Evolutionary conservation across 2,329 filamentous ascomycete species (phyloP), one percentile per base, ranked within the genome.

Genomic region (Neopestalotiopsis clavispora): DNA sequence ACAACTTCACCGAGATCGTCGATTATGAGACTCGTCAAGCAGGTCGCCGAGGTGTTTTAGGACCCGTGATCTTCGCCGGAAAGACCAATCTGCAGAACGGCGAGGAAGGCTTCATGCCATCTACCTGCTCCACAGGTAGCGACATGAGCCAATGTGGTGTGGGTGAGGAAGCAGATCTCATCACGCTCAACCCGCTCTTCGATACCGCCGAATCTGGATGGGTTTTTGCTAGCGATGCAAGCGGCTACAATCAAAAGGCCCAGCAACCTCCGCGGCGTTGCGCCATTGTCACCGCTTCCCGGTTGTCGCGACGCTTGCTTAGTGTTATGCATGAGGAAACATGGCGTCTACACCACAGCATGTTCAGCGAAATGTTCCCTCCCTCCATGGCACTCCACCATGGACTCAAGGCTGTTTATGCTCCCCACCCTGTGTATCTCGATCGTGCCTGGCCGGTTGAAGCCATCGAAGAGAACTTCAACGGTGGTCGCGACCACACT

Each of bases 281-380:
- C 52, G 88, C 91, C 65, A 92, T 94, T 76, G 90, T 94, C 70
- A 94, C 92, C 2, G 90, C 91, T 0, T 89, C 87, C 1, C 89
- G 92, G 10, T 82, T 94, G 42, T 91, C 89, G 34, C 86, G 89
- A 30, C 86, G 91, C 13, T 83, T 94, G 1, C 81, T 94, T 5
- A 80, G 86, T 60, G 89, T 89, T 4, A 94, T 95, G 91, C 92
- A 95, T 79, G 87, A 92, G 72, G 92, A 94, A 75, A 91, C 90
- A 60, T 90, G 84, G 79, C 84, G 86, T 34, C 84, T 88, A 73
- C 89, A 89, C 71, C 92, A 90, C 78, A 90, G 84, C 78, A 94
- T 91, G 91, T 94, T 93, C 77, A 89, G 87, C 32, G 92, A 95
- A 79, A 95, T 95, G 92, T 94, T 91, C 80, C 92, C 92, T 1